A percentile compares a stretch with the other conserved stretches of the same genome.
Conservation (phyloP, 352 stramenopile genomes). For the Globisporangium nagaii region DNA sequence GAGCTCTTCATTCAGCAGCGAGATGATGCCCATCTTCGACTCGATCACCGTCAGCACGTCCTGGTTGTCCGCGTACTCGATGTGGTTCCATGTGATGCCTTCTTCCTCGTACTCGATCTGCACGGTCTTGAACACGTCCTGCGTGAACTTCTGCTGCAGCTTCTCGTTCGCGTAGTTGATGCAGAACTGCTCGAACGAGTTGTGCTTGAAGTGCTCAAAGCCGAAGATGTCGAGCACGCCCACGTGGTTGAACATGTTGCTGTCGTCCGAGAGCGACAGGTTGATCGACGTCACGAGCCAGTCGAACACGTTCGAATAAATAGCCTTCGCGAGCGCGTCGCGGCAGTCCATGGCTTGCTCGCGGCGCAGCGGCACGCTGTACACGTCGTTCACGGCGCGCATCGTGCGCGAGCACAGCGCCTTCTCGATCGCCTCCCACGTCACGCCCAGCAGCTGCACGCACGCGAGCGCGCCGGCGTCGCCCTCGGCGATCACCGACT, state of each 20-base stretch:
- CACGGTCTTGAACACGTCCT: constrained; percentile 89
- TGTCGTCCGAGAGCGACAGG: constrained; percentile 71
- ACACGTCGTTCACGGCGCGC: constrained; percentile 44
- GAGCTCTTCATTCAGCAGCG: constrained; percentile 88
- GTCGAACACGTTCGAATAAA: constrained; percentile 92
- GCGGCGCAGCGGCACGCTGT: constrained; percentile 42
- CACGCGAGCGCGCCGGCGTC: constrained; percentile 43
- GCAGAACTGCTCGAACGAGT: constrained; percentile 85
- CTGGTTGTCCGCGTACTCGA: constrained; percentile 89
- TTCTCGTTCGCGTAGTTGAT: constrained; percentile 86
- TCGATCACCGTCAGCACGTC: constrained; percentile 87
- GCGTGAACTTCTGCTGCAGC: constrained; percentile 85
- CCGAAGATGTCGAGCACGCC: constrained; percentile 99
- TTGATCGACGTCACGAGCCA: constrained; percentile 93
- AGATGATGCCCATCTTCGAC: constrained; percentile 85
- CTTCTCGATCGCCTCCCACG: constrained; percentile 85
- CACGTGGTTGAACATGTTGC: constrained; percentile 83
- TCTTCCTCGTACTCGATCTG: constrained; percentile 96
- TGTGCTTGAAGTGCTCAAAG: constrained; percentile 98
- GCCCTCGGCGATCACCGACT: constrained; percentile 52
- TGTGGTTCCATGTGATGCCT: constrained; percentile 88
- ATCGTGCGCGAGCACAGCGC: constrained; percentile 92
- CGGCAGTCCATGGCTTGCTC: constrained; percentile 76
- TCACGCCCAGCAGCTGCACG: constrained; percentile 87
- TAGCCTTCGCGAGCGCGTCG: constrained; percentile 91